Evolutionary conservation across 1,284 basidiomycete genomes (phyloP).

Genomic region (Fomitiporia mediterranea): DNA sequence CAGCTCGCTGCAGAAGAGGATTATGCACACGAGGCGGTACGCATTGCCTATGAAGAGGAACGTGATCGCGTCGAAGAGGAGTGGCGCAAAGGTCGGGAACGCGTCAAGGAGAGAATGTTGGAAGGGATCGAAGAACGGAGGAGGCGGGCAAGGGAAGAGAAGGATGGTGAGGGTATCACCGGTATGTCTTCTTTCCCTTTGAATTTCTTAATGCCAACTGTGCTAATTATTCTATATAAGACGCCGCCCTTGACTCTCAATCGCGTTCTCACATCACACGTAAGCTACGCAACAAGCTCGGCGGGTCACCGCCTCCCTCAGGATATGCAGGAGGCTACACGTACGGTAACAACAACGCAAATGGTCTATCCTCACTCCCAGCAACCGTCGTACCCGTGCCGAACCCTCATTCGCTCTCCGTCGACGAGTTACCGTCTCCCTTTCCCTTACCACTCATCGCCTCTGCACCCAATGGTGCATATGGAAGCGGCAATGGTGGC

Average conservation of each 20-base stretch:
- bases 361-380: conserved; percentile 38
- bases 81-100: conserved; percentile 64
- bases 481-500: conserved; percentile 30
- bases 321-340: conserved; percentile 35
- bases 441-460: conserved; percentile 73
- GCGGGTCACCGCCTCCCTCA: conserved; percentile 61
- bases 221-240: conserved; percentile 32
- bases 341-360: conserved; percentile 34
- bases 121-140: conserved; percentile 79
- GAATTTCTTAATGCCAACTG: conserved; percentile 15
- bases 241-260: conserved; percentile 65
- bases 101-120: conserved; percentile 67
- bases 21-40: conserved; percentile 54
- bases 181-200: conserved; percentile 36
- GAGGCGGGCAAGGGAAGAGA: conserved; percentile 71
- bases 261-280: conserved; percentile 74
- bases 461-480: conserved; percentile 30
- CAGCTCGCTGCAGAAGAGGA: conserved; percentile 62
- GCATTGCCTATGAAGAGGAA: conserved; percentile 72
- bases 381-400: conserved; percentile 62
- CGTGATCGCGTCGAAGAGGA: conserved; percentile 72
- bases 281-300: conserved; percentile 72
- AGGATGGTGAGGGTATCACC: conserved; percentile 71
- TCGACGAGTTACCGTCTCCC: conserved; percentile 77
- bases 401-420: conserved; percentile 73